Evolutionary conservation across 164 flowering plant species (phyloP).

Genomic region (Saururus chinensis): DNA sequence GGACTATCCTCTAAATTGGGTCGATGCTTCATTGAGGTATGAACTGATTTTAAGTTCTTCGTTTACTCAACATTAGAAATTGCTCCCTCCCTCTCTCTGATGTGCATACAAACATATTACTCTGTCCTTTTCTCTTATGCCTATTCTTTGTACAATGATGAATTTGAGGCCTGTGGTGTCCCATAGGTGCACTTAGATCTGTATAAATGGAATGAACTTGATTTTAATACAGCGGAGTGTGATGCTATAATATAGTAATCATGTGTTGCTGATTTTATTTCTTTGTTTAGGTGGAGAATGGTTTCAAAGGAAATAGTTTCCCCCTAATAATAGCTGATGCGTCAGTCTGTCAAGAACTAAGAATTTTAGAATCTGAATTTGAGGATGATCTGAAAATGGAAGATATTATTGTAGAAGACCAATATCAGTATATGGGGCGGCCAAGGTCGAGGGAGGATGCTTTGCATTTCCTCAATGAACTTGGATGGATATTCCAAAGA

Average conservation of each 20-base stretch:
- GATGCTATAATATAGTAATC: not conserved
- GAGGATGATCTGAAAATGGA: conserved; percentile 20
- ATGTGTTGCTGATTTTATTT: not conserved
- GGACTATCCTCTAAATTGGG: conserved; percentile 35
- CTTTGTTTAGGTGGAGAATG: conserved; percentile 67
- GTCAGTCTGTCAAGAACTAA: conserved; percentile 59
- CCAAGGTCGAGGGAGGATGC: conserved; percentile 53
- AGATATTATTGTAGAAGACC: conserved; percentile 27
- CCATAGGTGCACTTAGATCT: too few species aligned
- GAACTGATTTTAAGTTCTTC: not conserved
- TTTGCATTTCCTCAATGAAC: conserved; percentile 78
- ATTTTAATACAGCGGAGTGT: not conserved
- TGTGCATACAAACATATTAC: too few species aligned
- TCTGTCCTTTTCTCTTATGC: too few species aligned
- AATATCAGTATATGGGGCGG: conserved; percentile 17
- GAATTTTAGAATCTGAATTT: conserved; percentile 59
- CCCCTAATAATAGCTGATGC: conserved; percentile 81
- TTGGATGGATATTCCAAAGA: conserved; percentile 89
- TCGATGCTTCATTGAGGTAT: conserved; percentile 90
- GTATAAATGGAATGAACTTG: too few species aligned
- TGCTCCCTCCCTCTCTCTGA: too few species aligned
- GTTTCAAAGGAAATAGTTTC: conserved; percentile 69
- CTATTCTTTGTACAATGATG: too few species aligned
- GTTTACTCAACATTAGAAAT: too few species aligned
- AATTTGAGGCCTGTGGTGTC: too few species aligned